Conservation (phyloP, 73 alveolate genomes). For the Paramecium tetraurelia region DNA sequence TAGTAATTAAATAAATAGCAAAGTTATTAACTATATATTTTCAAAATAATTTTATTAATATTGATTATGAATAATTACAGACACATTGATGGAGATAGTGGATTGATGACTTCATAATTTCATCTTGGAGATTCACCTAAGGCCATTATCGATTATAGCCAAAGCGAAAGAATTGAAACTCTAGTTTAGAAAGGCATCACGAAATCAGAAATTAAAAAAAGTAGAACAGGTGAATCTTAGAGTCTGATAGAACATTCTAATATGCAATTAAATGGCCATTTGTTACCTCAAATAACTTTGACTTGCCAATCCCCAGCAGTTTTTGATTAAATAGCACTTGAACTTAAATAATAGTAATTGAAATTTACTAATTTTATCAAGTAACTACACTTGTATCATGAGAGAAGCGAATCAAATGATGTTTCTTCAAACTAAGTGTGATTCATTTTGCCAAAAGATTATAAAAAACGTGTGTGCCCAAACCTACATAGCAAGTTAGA, state of each 20-base stretch:
- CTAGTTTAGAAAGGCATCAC: neutral
- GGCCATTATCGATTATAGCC: constrained; percentile 30
- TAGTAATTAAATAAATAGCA: too few species aligned
- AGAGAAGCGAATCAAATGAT: neutral
- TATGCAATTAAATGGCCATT: neutral
- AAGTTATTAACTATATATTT: neutral
- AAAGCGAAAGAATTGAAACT: constrained; percentile 38
- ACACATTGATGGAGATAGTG: constrained; percentile 32
- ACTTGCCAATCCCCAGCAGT: neutral
- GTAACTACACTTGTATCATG: neutral
- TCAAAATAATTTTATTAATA: neutral
- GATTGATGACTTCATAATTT: constrained; percentile 3
- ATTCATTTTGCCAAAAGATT: neutral
- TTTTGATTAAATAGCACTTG: neutral
- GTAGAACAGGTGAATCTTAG: neutral
- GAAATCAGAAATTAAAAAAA: neutral
- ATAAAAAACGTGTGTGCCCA: neutral
- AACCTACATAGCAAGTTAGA: constrained; percentile 10
- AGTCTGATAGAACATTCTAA: neutral
- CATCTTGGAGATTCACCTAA: constrained; percentile 44
- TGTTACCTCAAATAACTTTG: neutral
- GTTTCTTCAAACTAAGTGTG: neutral
- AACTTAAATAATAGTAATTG: neutral
- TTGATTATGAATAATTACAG: constrained; percentile 5
- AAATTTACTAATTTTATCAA: neutral